These are phyloP conservation scores for Silybum marianum DNA, from an alignment of 129 eudicot species.

Conservation along the genomic window DNA sequence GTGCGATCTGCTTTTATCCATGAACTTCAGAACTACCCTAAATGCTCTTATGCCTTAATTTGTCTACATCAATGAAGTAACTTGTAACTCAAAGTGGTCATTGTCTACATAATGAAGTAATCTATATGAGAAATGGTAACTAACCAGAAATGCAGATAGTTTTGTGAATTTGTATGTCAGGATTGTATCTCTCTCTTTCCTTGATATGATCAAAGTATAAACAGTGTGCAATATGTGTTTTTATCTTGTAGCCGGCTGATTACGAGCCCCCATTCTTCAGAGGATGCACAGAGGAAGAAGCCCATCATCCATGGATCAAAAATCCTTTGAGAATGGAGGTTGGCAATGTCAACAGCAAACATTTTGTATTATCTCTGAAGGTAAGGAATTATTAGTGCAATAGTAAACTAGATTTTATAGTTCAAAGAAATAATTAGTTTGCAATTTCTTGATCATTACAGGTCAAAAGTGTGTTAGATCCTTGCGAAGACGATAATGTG, in stretches of 20 bases:
- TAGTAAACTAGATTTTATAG: background rate
- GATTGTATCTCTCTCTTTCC: background rate
- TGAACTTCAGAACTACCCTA: background rate
- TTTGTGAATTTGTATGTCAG: background rate
- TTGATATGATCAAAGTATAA: slow-evolving; percentile 18
- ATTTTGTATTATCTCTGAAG: slow-evolving; percentile 86
- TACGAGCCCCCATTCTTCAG: slow-evolving; percentile 98
- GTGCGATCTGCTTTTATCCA: slow-evolving; percentile 12
- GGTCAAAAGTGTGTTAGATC: slow-evolving; percentile 98
- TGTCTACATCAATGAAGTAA: background rate
- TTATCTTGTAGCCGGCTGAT: slow-evolving; percentile 78
- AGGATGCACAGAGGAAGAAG: slow-evolving; percentile 86
- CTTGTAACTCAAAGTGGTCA: background rate
- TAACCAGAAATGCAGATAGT: slow-evolving; percentile 9
- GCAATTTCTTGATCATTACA: slow-evolving; percentile 28
- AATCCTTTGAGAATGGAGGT: slow-evolving; percentile 93
- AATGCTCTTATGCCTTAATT: background rate
- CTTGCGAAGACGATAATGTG: slow-evolving; percentile 85
- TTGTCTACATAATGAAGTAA: slow-evolving; percentile 4
- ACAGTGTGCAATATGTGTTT: slow-evolving; percentile 7
- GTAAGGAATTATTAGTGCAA: slow-evolving; percentile 36
- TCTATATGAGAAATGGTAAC: background rate
- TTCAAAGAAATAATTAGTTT: background rate
- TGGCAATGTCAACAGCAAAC: slow-evolving; percentile 99
- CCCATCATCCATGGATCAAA: slow-evolving; percentile 69